These are phyloP conservation scores for Gymnopilus junonius DNA, from an alignment of 768 basidiomycete species.

Conservation along the genomic window DNA sequence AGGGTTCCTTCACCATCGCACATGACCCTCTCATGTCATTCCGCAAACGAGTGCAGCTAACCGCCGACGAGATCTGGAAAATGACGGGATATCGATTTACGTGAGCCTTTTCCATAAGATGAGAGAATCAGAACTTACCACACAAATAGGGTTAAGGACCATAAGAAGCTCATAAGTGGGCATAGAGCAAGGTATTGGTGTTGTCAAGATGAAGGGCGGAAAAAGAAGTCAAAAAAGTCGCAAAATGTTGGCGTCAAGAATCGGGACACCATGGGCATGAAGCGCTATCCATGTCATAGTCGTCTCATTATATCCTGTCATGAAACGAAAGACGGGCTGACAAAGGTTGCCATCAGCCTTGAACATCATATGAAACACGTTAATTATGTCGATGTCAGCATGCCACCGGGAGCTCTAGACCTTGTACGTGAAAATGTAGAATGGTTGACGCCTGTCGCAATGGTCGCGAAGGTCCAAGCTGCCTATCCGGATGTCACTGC, in stretches of 20 bases:
- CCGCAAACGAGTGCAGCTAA: constrained; percentile 17
- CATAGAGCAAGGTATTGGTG: constrained; percentile 26
- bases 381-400: constrained; percentile 24
- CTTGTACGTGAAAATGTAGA: constrained; percentile 8
- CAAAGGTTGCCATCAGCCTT: constrained; percentile 11
- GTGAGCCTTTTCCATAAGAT: constrained; percentile 17
- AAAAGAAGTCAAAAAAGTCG: constrained; percentile 18
- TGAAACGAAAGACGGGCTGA: constrained; percentile 1
- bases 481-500: constrained; percentile 31
- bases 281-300: constrained; percentile 24
- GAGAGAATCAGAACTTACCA: neutral
- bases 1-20: constrained; percentile 7
- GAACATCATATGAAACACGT: constrained; percentile 24
- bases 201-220: constrained; percentile 24
- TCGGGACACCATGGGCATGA: constrained; percentile 30
- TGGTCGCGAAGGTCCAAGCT: constrained; percentile 37
- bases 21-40: constrained; percentile 5
- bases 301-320: constrained; percentile 20
- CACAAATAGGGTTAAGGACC: constrained; percentile 23
- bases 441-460: constrained; percentile 10
- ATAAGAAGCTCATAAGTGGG: constrained; percentile 20
- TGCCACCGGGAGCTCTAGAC: constrained; percentile 25
- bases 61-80: constrained; percentile 21
- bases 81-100: constrained; percentile 25
- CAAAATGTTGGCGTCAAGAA: constrained; percentile 16